A percentile compares a stretch with the other conserved stretches of the same genome.
These are phyloP conservation scores for Orobanche coerulescens DNA, from an alignment of 257 asterid genomes.

Conservation along the genomic window DNA sequence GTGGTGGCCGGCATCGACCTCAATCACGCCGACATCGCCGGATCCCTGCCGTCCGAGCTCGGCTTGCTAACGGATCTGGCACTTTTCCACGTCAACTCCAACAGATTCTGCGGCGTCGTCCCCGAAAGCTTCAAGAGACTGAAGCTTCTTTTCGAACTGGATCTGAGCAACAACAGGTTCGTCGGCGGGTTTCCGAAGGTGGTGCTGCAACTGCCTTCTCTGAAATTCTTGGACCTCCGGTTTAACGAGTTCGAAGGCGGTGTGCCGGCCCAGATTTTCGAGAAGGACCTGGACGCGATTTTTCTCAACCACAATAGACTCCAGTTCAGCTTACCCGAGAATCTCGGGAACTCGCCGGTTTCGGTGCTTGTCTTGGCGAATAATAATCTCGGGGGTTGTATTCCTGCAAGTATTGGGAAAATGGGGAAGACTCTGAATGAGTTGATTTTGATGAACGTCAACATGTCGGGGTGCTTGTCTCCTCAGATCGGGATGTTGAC, in stretches of 20 bases:
- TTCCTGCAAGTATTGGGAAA: conserved; percentile 45
- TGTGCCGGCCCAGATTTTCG: conserved; percentile 37
- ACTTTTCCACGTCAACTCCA: conserved; percentile 43
- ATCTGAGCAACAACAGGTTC: conserved; percentile 44
- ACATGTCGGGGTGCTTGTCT: conserved; percentile 48
- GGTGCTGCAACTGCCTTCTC: conserved; percentile 32
- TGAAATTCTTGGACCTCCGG: conserved; percentile 46
- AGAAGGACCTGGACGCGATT: conserved; percentile 39
- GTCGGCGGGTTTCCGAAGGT: conserved; percentile 44
- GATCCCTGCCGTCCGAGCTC: conserved; percentile 39
- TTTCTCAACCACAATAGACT: conserved; percentile 42
- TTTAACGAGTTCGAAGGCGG: conserved; percentile 52
- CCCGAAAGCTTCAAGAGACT: conserved; percentile 30
- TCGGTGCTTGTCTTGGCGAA: conserved; percentile 48
- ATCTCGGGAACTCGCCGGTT: conserved; percentile 44
- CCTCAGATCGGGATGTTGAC: conserved; percentile 39
- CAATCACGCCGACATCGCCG: conserved; percentile 50
- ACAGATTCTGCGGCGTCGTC: conserved; percentile 46
- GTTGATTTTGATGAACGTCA: conserved; percentile 42
- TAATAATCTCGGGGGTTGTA: conserved; percentile 46
- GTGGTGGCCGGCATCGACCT: conserved; percentile 54
- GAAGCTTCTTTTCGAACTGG: conserved; percentile 46
- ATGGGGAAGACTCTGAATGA: conserved; percentile 47
- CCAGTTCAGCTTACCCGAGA: conserved; percentile 39
- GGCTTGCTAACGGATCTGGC: conserved; percentile 50